Evolutionary conservation across 768 basidiomycete species (phyloP).

Genomic region (Lactarius deliciosus): DNA sequence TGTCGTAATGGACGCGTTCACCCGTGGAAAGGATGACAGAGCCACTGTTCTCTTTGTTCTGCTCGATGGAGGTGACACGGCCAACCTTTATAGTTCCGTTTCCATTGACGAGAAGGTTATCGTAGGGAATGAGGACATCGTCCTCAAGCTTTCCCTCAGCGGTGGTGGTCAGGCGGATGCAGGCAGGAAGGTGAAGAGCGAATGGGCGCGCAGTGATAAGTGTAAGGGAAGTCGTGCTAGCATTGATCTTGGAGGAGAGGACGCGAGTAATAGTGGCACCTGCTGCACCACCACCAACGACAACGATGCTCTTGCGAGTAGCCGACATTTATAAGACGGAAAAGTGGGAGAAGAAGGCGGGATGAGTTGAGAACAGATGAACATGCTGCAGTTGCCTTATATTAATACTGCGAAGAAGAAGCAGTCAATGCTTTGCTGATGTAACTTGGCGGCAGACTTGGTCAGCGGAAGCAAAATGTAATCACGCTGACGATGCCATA

Average conservation of each 20-base stretch:
- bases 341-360: neutral
- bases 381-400: conserved; percentile 9
- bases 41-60: conserved; percentile 16
- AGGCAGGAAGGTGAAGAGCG: conserved; percentile 49
- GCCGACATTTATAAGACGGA: conserved; percentile 8
- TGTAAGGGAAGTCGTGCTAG: conserved; percentile 48
- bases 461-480: neutral
- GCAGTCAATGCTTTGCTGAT: neutral
- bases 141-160: conserved; percentile 40
- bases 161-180: conserved; percentile 54
- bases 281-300: conserved; percentile 59
- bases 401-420: neutral
- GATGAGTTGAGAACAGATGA: neutral
- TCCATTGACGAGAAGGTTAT: conserved; percentile 21
- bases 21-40: conserved; percentile 15
- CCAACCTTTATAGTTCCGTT: conserved; percentile 26
- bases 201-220: conserved; percentile 56
- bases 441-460: neutral
- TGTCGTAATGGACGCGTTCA: conserved; percentile 26
- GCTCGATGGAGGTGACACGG: conserved; percentile 22
- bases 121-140: conserved; percentile 22
- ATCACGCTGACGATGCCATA: neutral
- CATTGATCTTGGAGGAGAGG: conserved; percentile 53
- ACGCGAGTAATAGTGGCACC: conserved; percentile 47
- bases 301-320: conserved; percentile 39